Conservation (phyloP, 352 stramenopile species). For the Ophiocytium majus region DNA sequence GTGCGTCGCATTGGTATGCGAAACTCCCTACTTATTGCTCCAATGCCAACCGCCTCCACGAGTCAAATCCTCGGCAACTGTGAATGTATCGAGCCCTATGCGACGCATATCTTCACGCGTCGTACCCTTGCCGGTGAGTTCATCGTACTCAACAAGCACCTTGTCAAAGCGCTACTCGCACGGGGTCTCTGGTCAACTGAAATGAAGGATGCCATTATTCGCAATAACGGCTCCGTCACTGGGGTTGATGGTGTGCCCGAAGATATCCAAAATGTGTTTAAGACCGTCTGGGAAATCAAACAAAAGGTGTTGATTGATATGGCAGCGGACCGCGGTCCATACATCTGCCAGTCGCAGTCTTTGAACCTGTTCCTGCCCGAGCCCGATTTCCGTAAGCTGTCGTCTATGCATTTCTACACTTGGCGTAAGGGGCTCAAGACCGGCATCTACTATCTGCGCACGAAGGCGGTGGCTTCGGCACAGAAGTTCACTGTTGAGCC, state of each 20-base stretch:
- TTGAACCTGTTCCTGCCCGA: constrained; percentile 68
- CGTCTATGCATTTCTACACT: constrained; percentile 97
- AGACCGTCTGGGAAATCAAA: constrained; percentile 99
- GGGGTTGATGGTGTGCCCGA: constrained; percentile 59
- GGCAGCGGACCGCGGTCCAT: constrained; percentile 60
- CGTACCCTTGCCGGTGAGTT: constrained; percentile 91
- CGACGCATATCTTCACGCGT: constrained; percentile 92
- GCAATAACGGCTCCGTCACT: constrained; percentile 82
- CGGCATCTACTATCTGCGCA: constrained; percentile 99
- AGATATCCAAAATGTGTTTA: constrained; percentile 83
- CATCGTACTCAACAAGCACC: constrained; percentile 91
- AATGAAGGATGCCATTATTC: constrained; percentile 90
- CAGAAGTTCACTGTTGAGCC: constrained; percentile 99
- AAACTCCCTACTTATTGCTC: constrained; percentile 96
- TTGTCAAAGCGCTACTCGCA: constrained; percentile 90
- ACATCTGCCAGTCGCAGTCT: constrained; percentile 74
- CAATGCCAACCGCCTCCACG: constrained; percentile 98
- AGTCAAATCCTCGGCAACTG: constrained; percentile 93
- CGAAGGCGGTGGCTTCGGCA: constrained; percentile 92
- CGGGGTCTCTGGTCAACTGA: constrained; percentile 86
- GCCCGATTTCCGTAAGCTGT: constrained; percentile 83
- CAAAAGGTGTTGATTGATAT: constrained; percentile 89
- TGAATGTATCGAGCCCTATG: constrained; percentile 93
- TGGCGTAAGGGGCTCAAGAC: constrained; percentile 99
- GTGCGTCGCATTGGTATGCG: constrained; percentile 83